These are phyloP conservation scores for Hypericum androsaemum DNA, from an alignment of 345 rosid species.

Conservation along the genomic window DNA sequence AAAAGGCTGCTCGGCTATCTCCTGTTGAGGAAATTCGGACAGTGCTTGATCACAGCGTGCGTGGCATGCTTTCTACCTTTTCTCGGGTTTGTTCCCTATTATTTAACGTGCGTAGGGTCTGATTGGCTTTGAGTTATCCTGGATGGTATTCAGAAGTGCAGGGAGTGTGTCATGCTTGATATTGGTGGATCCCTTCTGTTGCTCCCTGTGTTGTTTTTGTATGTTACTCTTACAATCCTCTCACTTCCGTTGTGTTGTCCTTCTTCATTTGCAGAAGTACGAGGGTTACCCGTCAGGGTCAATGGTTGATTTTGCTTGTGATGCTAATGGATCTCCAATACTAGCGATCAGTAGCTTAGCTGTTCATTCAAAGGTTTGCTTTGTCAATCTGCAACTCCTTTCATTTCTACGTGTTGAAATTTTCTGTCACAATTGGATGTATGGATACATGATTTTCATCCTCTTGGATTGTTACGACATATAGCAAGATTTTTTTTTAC, in stretches of 20 bases:
- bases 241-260: slow-evolving; percentile 5
- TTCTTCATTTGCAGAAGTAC: slow-evolving; percentile 39
- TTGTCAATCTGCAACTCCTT: not conserved
- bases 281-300: slow-evolving; percentile 90
- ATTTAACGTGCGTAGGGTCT: not conserved
- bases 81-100: slow-evolving; percentile 49
- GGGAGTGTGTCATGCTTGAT: not conserved
- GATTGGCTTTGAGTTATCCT: not conserved
- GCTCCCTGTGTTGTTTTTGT: not conserved
- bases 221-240: not conserved
- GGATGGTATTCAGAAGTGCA: not conserved
- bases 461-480: too few relatives aligned
- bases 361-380: slow-evolving; percentile 64
- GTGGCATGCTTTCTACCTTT: slow-evolving; percentile 75
- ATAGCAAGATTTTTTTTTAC: too few relatives aligned
- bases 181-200: not conserved
- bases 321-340: slow-evolving; percentile 73
- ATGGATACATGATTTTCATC: too few relatives aligned
- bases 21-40: slow-evolving; percentile 72
- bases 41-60: slow-evolving; percentile 42
- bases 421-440: too few relatives aligned
- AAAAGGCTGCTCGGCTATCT: slow-evolving; percentile 72
- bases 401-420: not conserved
- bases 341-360: slow-evolving; percentile 82
- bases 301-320: slow-evolving; percentile 88